Percentiles rank a stretch among this genome's conserved stretches.
Evolutionary conservation across 2,329 filamentous ascomycete genomes (phyloP).

Genomic region (Fusarium heterosporum): DNA sequence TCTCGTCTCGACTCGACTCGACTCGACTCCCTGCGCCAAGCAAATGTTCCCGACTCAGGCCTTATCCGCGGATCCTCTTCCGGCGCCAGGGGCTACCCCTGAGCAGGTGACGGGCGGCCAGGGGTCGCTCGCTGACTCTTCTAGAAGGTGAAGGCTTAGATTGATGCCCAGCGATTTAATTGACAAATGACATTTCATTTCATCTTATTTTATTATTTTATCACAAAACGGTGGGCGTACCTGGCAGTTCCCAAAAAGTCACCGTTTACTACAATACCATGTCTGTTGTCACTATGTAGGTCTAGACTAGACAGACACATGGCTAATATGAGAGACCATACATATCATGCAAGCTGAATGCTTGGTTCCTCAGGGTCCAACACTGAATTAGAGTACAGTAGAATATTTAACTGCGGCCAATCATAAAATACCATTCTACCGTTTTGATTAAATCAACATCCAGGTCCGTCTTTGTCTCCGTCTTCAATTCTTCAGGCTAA

Average conservation of each 20-base stretch:
- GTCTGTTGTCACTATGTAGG: neutral
- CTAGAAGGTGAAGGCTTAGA: slow-evolving; percentile 42
- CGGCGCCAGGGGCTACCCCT: slow-evolving; percentile 37
- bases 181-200: slow-evolving; percentile 26
- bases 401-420: neutral
- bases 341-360: neutral
- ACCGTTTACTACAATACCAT: slow-evolving; percentile 13
- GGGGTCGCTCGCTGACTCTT: slow-evolving; percentile 30
- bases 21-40: slow-evolving; percentile 25
- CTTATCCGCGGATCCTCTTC: slow-evolving; percentile 39
- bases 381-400: neutral
- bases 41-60: slow-evolving; percentile 36
- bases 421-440: slow-evolving; percentile 6
- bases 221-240: slow-evolving; percentile 30
- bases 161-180: slow-evolving; percentile 32
- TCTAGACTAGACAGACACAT: neutral
- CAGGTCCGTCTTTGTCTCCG: neutral
- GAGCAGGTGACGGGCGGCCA: slow-evolving; percentile 27
- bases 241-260: slow-evolving; percentile 35
- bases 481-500: slow-evolving; percentile 10
- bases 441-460: slow-evolving; percentile 14
- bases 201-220: slow-evolving; percentile 29
- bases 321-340: too few relatives aligned
- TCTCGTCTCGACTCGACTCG: slow-evolving; percentile 6
- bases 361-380: neutral